These are phyloP conservation scores for Pinus tabuliformis DNA, from an alignment of 75 land plant species.

Conservation along the genomic window DNA sequence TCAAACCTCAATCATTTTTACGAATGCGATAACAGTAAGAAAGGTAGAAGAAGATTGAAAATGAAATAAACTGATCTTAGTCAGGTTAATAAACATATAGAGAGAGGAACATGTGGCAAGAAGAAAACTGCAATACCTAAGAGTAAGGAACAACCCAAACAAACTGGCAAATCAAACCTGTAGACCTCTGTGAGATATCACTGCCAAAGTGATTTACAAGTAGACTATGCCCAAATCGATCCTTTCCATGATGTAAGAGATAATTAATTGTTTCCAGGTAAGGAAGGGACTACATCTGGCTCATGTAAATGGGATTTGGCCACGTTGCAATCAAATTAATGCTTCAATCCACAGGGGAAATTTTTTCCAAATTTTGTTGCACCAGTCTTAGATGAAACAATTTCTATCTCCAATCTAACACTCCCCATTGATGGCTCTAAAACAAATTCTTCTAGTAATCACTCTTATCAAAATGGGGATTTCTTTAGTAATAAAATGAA, in stretches of 20 bases:
- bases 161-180: not conserved
- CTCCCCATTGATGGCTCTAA: not conserved
- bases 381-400: not conserved
- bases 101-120: not conserved
- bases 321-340: not conserved
- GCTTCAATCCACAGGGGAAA: constrained; percentile 2
- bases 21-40: not conserved
- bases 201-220: not conserved
- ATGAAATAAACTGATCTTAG: not conserved
- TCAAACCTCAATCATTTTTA: not conserved
- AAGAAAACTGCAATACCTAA: not conserved
- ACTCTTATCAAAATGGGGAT: not conserved
- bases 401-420: not conserved
- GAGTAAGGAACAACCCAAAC: not conserved
- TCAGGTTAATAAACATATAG: not conserved
- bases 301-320: not conserved
- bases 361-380: not conserved
- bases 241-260: not conserved
- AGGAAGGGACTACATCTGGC: constrained; percentile 1
- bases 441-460: not conserved
- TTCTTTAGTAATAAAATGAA: not conserved
- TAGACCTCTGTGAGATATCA: not conserved
- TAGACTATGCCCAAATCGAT: not conserved
- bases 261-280: not conserved
- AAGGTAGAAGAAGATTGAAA: not conserved